These are phyloP conservation scores for Colletotrichum acutatum DNA, from an alignment of 2,329 filamentous ascomycete species.

Conservation along the genomic window DNA sequence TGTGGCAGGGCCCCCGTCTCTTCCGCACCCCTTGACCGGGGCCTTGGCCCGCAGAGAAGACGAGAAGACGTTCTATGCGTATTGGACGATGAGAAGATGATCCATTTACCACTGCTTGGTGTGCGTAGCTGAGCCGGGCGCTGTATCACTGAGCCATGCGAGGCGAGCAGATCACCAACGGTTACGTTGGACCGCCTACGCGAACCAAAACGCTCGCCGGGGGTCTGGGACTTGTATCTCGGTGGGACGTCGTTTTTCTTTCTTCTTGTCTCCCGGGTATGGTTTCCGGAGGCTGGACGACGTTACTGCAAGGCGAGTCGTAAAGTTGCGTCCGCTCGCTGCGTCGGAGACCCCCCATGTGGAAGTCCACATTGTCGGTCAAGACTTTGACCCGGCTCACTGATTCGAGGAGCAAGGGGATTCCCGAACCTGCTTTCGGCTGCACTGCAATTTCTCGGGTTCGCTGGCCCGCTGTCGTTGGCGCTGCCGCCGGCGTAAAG, in stretches of 20 bases:
- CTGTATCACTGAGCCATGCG: conserved; percentile 24
- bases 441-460: not conserved
- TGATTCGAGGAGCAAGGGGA: conserved; percentile 12
- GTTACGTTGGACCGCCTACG: conserved; percentile 14
- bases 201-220: conserved; percentile 4
- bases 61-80: not conserved
- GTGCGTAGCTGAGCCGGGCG: conserved; percentile 16
- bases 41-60: conserved; percentile 2
- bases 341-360: conserved; percentile 15
- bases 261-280: conserved; percentile 1
- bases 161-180: conserved; percentile 21
- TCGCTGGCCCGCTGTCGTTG: not conserved
- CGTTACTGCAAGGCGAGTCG: conserved; percentile 5
- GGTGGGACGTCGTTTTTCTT: not conserved
- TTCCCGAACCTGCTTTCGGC: conserved; percentile 12
- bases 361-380: conserved; percentile 25
- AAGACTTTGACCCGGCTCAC: conserved; percentile 20
- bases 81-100: conserved; percentile 8
- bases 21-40: not conserved
- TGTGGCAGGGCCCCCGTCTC: not conserved
- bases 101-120: not conserved
- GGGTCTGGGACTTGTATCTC: conserved; percentile 16
- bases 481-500: not conserved
- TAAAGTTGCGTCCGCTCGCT: conserved; percentile 16
- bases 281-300: not conserved